Conservation (phyloP, 345 rosid species). For the Brassica carinata region DNA sequence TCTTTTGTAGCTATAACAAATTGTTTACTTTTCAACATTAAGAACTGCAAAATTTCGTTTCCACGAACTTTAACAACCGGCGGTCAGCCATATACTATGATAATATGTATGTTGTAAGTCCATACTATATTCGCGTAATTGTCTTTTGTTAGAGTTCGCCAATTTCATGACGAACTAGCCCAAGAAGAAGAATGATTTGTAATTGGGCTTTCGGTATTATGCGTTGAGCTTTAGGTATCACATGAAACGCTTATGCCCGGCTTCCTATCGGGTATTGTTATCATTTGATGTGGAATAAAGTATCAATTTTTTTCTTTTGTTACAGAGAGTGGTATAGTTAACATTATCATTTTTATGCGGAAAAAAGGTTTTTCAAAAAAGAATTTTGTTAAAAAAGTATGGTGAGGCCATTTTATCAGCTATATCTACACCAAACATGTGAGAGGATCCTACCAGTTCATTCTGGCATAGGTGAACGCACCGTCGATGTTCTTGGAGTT, state of each 20-base stretch:
- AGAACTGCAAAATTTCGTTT: neutral
- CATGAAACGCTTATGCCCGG: neutral
- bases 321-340: neutral
- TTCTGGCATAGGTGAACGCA: neutral
- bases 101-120: no score
- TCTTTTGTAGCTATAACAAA: neutral
- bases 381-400: no score
- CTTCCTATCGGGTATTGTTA: neutral
- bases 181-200: neutral
- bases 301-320: no score
- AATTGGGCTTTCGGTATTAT: neutral
- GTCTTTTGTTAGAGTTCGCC: neutral
- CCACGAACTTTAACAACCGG: neutral
- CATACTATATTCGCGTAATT: neutral
- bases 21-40: neutral
- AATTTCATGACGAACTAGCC: neutral
- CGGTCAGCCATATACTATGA: neutral
- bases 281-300: no score
- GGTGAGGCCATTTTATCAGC: no score
- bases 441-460: neutral
- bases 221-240: neutral
- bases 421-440: neutral
- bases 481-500: neutral
- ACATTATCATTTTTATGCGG: neutral
- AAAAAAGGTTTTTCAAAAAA: neutral